A percentile compares a stretch with the other conserved stretches of the same genome.
phyloP scores from a whole-genome alignment of 2,329 filamentous ascomycete species.

The Stylonectria norvegica region DNA sequence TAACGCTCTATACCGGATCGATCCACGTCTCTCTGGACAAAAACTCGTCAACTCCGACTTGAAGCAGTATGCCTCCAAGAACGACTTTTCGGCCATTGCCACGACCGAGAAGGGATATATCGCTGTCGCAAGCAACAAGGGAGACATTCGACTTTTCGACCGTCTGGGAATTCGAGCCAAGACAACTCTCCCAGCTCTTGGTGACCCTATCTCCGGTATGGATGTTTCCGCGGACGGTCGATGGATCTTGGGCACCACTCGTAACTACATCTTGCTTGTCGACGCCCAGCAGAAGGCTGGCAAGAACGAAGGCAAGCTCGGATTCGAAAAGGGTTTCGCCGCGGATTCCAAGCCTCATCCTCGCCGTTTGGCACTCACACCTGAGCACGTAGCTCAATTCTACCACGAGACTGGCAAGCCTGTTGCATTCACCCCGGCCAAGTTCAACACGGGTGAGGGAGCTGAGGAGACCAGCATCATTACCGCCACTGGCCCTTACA shows the following conservation, averaged over 20 bases:
- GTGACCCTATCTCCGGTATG: conserved; percentile 89
- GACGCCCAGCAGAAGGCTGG: conserved; percentile 87
- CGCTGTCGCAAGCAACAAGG: conserved; percentile 95
- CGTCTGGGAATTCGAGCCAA: conserved; percentile 95
- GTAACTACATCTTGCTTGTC: conserved; percentile 90
- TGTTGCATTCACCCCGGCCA: conserved; percentile 83
- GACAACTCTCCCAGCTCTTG: conserved; percentile 91
- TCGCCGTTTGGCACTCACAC: conserved; percentile 81
- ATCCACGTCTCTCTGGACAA: conserved; percentile 82
- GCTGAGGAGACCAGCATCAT: conserved; percentile 89
- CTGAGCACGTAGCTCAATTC: conserved; percentile 93
- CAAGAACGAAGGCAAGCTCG: conserved; percentile 97
- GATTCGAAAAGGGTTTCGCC: conserved; percentile 89
- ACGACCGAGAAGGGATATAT: conserved; percentile 97
- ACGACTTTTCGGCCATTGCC: conserved; percentile 90
- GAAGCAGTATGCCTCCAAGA: conserved; percentile 96
- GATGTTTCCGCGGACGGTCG: conserved; percentile 94
- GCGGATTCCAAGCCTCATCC: conserved; percentile 94
- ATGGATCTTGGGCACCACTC: conserved; percentile 92
- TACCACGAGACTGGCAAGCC: conserved; percentile 90
- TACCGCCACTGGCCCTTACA: conserved; percentile 92
- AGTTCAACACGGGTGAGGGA: conserved; percentile 87
- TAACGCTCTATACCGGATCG: conserved; percentile 90
- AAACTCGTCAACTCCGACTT: conserved; percentile 91
- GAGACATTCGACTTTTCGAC: conserved; percentile 94